Conservation (phyloP, 1,284 basidiomycete species). For the Schizopora paradoxa region DNA sequence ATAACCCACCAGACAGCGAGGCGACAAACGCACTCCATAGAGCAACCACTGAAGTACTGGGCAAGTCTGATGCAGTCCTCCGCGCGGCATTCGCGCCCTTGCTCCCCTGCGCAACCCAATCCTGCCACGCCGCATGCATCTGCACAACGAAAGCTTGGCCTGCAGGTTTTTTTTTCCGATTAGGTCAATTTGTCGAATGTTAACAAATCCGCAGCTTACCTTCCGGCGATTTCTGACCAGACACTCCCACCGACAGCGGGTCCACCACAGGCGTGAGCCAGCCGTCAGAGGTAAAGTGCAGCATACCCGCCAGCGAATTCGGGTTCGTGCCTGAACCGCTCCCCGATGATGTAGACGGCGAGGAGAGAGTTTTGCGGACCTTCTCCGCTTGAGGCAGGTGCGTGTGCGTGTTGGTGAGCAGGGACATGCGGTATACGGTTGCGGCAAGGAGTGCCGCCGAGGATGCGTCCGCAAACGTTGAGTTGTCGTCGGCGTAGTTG, state of each 20-base stretch:
- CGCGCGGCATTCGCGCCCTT: constrained; percentile 39
- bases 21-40: too few relatives aligned
- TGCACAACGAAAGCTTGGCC: constrained; percentile 68
- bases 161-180: constrained; percentile 36
- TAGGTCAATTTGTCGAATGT: background rate
- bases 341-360: constrained; percentile 18
- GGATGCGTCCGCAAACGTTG: constrained; percentile 70
- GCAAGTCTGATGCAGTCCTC: too few relatives aligned
- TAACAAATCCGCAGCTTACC: constrained; percentile 23
- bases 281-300: constrained; percentile 48
- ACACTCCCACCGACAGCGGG: constrained; percentile 47
- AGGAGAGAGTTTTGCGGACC: constrained; percentile 45
- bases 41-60: too few relatives aligned
- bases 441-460: constrained; percentile 74
- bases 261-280: constrained; percentile 71
- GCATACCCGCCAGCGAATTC: constrained; percentile 25
- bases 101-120: constrained; percentile 55
- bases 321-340: constrained; percentile 19
- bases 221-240: constrained; percentile 51
- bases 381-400: constrained; percentile 55
- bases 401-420: constrained; percentile 44
- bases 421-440: constrained; percentile 66
- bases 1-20: too few relatives aligned
- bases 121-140: constrained; percentile 65
- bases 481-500: constrained; percentile 66